Base-by-base conservation (phyloP, 305 asterid species). In the Fraxinus dipetala region DNA sequence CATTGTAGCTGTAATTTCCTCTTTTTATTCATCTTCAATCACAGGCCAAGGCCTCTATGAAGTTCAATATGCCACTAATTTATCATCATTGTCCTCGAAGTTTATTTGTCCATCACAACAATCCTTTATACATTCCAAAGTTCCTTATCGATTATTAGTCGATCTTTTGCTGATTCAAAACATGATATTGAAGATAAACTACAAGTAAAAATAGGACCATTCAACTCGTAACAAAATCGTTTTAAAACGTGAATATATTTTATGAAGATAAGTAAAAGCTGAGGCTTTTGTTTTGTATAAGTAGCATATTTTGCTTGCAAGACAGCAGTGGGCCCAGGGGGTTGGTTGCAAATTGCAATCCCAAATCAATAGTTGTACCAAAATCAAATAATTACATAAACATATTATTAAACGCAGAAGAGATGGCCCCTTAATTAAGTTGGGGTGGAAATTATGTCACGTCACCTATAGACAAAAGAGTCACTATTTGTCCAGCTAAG, bases 401-500 rank as follows among this genome's bases (percentile, higher is more conserved):
- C 20, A 4, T 26, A 54, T 48, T 28, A 31, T 31, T 31, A 32
- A 32, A 31, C 24, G 43, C 26, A 72, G 11, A 83, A 54, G 1
- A 38, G 11, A 83, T 51, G 86, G 85, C 38, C 82, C 85, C 78
- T 75, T 36, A 34, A 76, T 75, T 36, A 35, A 79, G 82, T 78
- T 83, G 84, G 67, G 77, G 38, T 79, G 31, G 80, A 77, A 72
- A 45, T 81, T 34, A 79, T 40, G 86, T 79, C 86, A 79, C 75
- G 31, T 32, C 79, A 78, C 75, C 51, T 73, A 31, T 61, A 48
- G 87, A 80, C 82, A 69, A 67, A 80, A 78, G 9, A 26, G 82
- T 87, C 89, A 84, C 81, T 79, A 74, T 84, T 79, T 84, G 65
- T 80, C 83, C 89, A 87, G 82, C 83, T 79, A 84, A 84, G 18